These are phyloP conservation scores for Hansfordia pulvinata DNA, from an alignment of 2,329 filamentous ascomycete genomes.

Conservation along the genomic window DNA sequence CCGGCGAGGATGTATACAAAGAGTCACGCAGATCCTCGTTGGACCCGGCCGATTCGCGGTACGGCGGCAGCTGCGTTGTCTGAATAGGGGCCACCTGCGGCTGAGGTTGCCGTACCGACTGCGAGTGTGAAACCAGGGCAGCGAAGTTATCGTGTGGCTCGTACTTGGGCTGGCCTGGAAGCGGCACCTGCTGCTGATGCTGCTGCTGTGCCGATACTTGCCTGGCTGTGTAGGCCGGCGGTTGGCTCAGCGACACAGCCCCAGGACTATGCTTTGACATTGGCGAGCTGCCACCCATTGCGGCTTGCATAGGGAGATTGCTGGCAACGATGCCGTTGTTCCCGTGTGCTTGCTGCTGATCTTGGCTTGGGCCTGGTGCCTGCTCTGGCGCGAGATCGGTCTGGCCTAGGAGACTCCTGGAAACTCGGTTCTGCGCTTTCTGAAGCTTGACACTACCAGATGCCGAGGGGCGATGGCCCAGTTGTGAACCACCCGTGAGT, in stretches of 20 bases:
- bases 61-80: conserved; percentile 20
- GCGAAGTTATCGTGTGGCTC: conserved; percentile 27
- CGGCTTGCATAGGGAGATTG: conserved; percentile 10
- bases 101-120: conserved; percentile 34
- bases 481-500: no score
- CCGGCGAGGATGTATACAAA: conserved; percentile 12
- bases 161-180: conserved; percentile 19
- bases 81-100: conserved; percentile 17
- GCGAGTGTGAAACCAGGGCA: conserved; percentile 34
- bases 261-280: conserved; percentile 10
- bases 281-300: no score
- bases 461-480: no score
- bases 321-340: conserved; percentile 11
- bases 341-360: conserved; percentile 16
- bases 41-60: conserved; percentile 23
- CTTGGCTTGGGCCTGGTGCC: conserved; percentile 12
- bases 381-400: conserved; percentile 10
- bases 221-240: conserved; percentile 16
- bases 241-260: conserved; percentile 23
- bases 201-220: conserved; percentile 5
- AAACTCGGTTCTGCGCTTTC: background rate
- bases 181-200: conserved; percentile 10
- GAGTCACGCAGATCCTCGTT: conserved; percentile 25
- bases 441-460: no score
- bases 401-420: no score